Evolutionary conservation across 441 rosid species (phyloP), one percentile per base, ranked within the genome.

Genomic region (Daphne laureola): DNA sequence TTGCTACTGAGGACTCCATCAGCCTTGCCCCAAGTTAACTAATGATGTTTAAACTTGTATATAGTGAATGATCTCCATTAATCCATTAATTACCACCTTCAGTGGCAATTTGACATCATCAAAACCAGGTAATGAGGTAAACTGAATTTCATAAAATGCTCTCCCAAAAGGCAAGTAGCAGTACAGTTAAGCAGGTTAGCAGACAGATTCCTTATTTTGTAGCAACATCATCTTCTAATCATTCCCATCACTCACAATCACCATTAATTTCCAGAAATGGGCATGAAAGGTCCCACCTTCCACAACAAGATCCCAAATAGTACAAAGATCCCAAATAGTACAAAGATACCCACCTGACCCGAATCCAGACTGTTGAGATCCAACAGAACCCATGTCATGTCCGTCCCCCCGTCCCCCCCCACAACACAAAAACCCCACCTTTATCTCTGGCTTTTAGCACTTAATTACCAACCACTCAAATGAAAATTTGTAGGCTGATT

Each of bases 221-320:
- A 62, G 51, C 65, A 64, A 59, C 45, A 62, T 54, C 69, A 63
- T 68, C 73, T 57, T 55, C 70, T 56, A 69, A 62, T 36, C 59
- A 17, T 26, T 51, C 45, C 57, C 57, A 54, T 57, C 23, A 55
- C 17, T 63, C 35, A 54, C 63, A 55, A 27, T 63, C 35, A 54
- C 63, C 81, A 70, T 74, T 55, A 70, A 66, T 62, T 74, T 4
- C 67, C 58, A 69, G 67, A 65, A 72, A 57, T 62, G 70, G 65
- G 67, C 64, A 35, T 53, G 14, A 66, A 54, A 18, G 83, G 83
- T 69, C 86, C 86, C 81, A 78, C 73, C 15, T 64, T 49, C 46
- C 25, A 58, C 46, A 63, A 38, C 52, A 53, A 48, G 45, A 46
- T 50, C 66, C 66, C 54, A 14, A 25, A 15, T 5, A n/a, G n/a